Evolutionary conservation across 805 yeast genomes (phyloP).

Genomic region (Candida nanaspora): DNA sequence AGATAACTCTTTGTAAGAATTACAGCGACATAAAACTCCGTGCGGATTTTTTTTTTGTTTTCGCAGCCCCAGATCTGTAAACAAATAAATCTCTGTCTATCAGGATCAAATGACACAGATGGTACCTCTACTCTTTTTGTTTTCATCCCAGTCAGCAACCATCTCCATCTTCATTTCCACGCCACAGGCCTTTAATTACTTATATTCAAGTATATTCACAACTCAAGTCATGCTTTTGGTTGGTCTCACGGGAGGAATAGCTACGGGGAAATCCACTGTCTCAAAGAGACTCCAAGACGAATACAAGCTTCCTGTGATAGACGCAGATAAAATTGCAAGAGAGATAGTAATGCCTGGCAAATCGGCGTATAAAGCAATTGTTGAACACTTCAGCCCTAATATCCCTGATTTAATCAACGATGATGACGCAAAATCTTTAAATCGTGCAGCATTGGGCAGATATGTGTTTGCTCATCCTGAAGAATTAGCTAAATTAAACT

Average conservation of each 20-base stretch:
- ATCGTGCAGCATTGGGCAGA: slow-evolving; percentile 69
- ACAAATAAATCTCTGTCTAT: too few relatives aligned
- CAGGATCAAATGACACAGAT: too few relatives aligned
- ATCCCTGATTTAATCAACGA: slow-evolving; percentile 42
- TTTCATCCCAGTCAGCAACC: too few relatives aligned
- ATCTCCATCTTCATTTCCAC: too few relatives aligned
- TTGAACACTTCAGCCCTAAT: slow-evolving; percentile 47
- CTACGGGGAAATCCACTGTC: slow-evolving; percentile 94
- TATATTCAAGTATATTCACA: not conserved
- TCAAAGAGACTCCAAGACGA: slow-evolving; percentile 48
- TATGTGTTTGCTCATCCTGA: slow-evolving; percentile 66
- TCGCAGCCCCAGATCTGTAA: too few relatives aligned
- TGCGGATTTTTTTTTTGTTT: too few relatives aligned
- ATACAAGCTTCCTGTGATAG: slow-evolving; percentile 56
- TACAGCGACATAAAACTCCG: too few relatives aligned
- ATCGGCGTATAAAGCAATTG: slow-evolving; percentile 60
- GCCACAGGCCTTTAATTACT: too few relatives aligned
- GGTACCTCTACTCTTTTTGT: too few relatives aligned
- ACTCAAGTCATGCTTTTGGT: slow-evolving; percentile 82
- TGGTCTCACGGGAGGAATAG: slow-evolving; percentile 97
- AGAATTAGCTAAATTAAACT: slow-evolving; percentile 55
- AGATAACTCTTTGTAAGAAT: too few relatives aligned
- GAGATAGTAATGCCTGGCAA: slow-evolving; percentile 80
- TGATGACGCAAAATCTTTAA: slow-evolving; percentile 38
- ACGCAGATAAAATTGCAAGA: slow-evolving; percentile 87